Evolutionary conservation across 2,329 filamentous ascomycete species (phyloP), one percentile per base, ranked within the genome.

Genomic region (Colletotrichum godetiae): DNA sequence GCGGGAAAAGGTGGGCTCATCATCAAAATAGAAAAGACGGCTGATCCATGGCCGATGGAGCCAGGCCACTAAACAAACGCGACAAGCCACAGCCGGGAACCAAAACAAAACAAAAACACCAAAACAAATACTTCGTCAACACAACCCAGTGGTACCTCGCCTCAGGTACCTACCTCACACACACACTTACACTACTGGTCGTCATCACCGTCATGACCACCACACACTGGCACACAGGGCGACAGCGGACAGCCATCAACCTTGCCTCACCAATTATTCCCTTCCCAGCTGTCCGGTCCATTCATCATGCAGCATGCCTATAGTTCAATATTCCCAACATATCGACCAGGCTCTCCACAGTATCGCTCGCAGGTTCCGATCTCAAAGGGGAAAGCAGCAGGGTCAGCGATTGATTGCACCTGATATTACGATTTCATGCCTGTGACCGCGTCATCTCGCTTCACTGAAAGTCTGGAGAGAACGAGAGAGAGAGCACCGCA

Each of bases 1-100:
- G 66, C 55, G 59, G 59, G 55, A 60, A 60, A 66, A 70, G 60
- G 70, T 70, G 67, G 70, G 60, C 57, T 60, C 37, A 24, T n/a
- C 70, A 53, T 52, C 68, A 66, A 68, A 69, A 69, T 59, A 64
- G 59, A 67, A n/a, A 66, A 49, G 67, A 53, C 67, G 67, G 71
- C 57, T 73, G 67, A 70, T 61, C 70, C 60, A 65, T 70, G 71
- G 49, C 58, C 29, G 56, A 70, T 65, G 61, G 67, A 61, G 55
- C 61, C 61, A 66, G 71, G 49, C 71, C 71, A 53, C 67, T 73
- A 65, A 73, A 65, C 70, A 73, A 70, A 73, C 70, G 70, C 70
- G 70, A 73, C 67, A 73, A 73, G 71, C 71, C 71, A 73, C 61
- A 56, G 56, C 67, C 67, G 49, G 53, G 69, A 66, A 71, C 60